Percentiles rank a stretch among this genome's conserved stretches.
Conservation (phyloP, 225 moss, liverwort and hornwort genomes). For the Polytrichum commune region DNA sequence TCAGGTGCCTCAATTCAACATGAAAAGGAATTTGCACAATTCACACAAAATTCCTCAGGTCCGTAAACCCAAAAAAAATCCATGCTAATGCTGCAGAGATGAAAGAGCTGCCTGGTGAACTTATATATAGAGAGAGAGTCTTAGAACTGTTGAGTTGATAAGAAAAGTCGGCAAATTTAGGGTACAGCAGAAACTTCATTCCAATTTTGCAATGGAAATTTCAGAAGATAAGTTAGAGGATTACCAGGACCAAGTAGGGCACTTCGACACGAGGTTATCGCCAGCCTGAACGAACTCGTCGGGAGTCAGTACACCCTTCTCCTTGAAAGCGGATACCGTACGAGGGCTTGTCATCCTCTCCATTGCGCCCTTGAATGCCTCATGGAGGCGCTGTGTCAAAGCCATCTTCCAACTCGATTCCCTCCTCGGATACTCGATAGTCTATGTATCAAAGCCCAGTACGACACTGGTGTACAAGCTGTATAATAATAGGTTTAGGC, state of each 20-base stretch:
- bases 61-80: too few species aligned
- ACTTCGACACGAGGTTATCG: constrained; percentile 96
- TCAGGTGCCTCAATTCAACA: too few species aligned
- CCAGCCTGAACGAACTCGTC: constrained; percentile 97
- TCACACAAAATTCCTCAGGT: too few species aligned
- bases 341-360: constrained; percentile 97
- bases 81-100: too few species aligned
- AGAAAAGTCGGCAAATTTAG: too few species aligned
- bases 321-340: constrained; percentile 96
- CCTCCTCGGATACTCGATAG: background rate
- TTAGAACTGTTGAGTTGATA: too few species aligned
- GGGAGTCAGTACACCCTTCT: constrained; percentile 96
- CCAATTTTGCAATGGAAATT: background rate
- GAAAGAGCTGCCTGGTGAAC: too few species aligned
- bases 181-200: background rate
- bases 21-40: too few species aligned
- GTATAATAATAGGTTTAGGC: too few species aligned
- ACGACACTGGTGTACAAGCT: too few species aligned
- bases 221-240: constrained; percentile 2
- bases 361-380: constrained; percentile 94
- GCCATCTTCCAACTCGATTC: constrained; percentile 43
- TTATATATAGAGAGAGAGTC: too few species aligned
- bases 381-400: constrained; percentile 87
- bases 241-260: constrained; percentile 99
- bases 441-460: too few species aligned